Evolutionary conservation across 2,329 filamentous ascomycete genomes (phyloP), one percentile per base, ranked within the genome.

Genomic region (Venturia nashicola): DNA sequence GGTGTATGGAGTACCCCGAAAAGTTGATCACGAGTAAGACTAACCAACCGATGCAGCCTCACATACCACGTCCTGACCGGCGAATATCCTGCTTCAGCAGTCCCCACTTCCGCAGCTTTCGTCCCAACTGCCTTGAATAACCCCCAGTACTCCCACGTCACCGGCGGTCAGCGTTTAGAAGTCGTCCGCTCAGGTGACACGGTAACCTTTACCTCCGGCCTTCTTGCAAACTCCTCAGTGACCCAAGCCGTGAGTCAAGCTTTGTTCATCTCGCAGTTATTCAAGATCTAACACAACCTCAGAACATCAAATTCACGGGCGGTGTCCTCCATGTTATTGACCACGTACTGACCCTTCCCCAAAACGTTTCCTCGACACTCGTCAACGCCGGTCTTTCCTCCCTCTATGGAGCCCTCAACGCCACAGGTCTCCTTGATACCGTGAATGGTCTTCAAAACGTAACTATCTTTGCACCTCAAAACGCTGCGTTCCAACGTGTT

Each of bases 31-130:
- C 23, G 11, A 34, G 0, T 27, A 27, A 2, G 34, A 34, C 36
- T 6, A 59, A 59, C 32, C 6, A 16, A 39, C 12, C 54, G 16
- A 59, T 20, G 12, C 57, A 60, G 60, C 8, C 72, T 87, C 27
- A 75, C 72, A 64, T 87, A 87, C 71, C 84, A 87, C 69, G 77
- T 86, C 23, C 71, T 86, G 8, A 79, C 82, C 64, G 83, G 83
- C 44, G 78, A 76, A 0, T 78, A 80, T 67, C 68, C 65, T 4
- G 70, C 77, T 0, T 68, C 67, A 5, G 70, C 73, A 4, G 73
- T 79, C 64, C 74, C 71, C 5, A 72, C 74, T 39, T 74, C 70
- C 54, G 76, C 77, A 44, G 68, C 70, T 11, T 83, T 83, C 68
- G 69, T 78, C 1, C 77, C 77, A 16, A 81, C 79, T 2, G 70